These are phyloP conservation scores for Fusarium sp. DNA, from an alignment of 2,329 filamentous ascomycete species.

Conservation along the genomic window DNA sequence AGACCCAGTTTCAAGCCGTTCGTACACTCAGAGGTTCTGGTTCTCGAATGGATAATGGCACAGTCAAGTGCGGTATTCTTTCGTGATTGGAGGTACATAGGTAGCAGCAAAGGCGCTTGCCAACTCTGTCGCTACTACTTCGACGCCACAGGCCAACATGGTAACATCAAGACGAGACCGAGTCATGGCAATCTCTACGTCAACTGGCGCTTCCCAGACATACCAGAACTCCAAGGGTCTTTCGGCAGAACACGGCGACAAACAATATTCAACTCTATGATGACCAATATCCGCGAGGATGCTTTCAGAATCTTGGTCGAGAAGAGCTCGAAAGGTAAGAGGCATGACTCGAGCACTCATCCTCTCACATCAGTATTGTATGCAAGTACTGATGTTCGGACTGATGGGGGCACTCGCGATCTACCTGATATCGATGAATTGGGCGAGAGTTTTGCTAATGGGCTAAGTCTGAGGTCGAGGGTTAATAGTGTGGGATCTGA, in stretches of 20 bases:
- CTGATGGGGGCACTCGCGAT: slow-evolving; percentile 15
- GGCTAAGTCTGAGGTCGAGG: slow-evolving; percentile 10
- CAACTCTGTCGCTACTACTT: slow-evolving; percentile 55
- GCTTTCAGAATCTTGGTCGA: slow-evolving; percentile 45
- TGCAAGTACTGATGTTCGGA: slow-evolving; percentile 19
- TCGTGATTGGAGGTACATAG: slow-evolving; percentile 51
- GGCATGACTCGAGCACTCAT: slow-evolving; percentile 50
- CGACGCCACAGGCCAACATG: slow-evolving; percentile 25
- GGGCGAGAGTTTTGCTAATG: slow-evolving; percentile 14
- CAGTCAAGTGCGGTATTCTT: slow-evolving; percentile 46
- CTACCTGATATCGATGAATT: slow-evolving; percentile 30
- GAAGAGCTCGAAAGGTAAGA: slow-evolving; percentile 43
- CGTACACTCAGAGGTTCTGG: slow-evolving; percentile 53
- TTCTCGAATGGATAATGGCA: slow-evolving; percentile 44
- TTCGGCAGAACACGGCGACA: slow-evolving; percentile 23
- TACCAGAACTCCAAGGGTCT: slow-evolving; percentile 28
- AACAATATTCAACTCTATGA: slow-evolving; percentile 45
- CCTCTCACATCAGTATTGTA: slow-evolving; percentile 15
- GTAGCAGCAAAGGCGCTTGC: slow-evolving; percentile 55
- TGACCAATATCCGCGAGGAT: slow-evolving; percentile 44
- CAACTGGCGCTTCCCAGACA: slow-evolving; percentile 53
- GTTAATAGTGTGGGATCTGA: slow-evolving; percentile 9
- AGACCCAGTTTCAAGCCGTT: slow-evolving; percentile 36
- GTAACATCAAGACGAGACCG: slow-evolving; percentile 44
- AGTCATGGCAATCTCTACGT: slow-evolving; percentile 54